Conservation (phyloP, 352 stramenopile species). For the Phytophthora kernoviae region DNA sequence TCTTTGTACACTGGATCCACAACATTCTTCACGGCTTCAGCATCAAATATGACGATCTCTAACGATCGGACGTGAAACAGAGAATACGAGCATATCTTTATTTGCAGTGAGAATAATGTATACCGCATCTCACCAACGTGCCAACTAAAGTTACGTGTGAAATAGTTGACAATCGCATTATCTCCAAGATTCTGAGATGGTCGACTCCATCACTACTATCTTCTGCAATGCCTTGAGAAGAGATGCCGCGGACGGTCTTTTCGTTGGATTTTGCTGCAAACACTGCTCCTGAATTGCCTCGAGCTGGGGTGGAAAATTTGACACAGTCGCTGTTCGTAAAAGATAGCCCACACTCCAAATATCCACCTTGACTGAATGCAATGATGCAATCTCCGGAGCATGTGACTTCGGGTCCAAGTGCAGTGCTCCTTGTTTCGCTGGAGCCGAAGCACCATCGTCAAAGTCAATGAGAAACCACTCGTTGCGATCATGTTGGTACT, state of each 20-base stretch:
- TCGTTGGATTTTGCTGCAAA: not conserved
- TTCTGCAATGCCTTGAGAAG: not conserved
- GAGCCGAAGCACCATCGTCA: not conserved
- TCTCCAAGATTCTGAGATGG: too few species aligned
- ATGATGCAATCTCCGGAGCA: constrained; percentile 17
- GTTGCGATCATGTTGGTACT: not conserved
- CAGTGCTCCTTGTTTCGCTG: constrained; percentile 13
- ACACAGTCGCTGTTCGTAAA: not conserved
- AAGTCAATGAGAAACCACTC: constrained; percentile 1
- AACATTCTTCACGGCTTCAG: too few species aligned
- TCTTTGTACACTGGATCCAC: too few species aligned
- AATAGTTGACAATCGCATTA: too few species aligned
- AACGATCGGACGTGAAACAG: too few species aligned
- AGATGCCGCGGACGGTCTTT: not conserved
- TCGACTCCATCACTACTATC: too few species aligned
- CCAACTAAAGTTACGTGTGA: too few species aligned
- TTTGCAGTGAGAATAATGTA: too few species aligned
- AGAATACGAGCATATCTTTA: too few species aligned
- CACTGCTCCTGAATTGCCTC: not conserved
- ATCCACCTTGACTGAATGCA: constrained; percentile 23
- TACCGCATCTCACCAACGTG: too few species aligned
- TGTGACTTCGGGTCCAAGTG: constrained; percentile 19
- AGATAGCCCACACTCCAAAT: constrained; percentile 14
- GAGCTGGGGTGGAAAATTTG: not conserved
- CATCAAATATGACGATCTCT: too few species aligned